Base-by-base conservation (phyloP, 148 eudicot species). In the Chenopodium formosanum region DNA sequence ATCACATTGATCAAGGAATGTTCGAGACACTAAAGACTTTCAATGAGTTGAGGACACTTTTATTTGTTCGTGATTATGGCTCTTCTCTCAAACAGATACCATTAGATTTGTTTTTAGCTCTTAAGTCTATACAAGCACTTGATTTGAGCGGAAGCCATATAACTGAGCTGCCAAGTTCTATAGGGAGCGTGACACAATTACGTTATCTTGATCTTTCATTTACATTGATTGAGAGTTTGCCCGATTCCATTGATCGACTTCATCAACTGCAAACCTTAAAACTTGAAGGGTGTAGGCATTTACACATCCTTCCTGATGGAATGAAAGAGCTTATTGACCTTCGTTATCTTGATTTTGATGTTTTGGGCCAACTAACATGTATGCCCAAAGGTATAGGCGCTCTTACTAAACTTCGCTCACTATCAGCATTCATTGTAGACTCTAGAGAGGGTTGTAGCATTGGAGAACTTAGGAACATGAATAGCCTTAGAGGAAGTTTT, bases 311-410 rank as follows among this genome's bases (percentile, higher is more conserved):
- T 14, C 89, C 87, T 8, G 66, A 75, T 53, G 82, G 70, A 14
- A 53, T 87, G 23, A 80, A 60, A 19, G 62, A 72, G 29, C 81
- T 85, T 17, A 9, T 19, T 4, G 53, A 63, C 13, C 86, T 87
- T 22, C 80, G 86, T 6, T 84, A 85, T 85, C 37, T 87, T 4
- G 82, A 80, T 50, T 78, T 85, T 60, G 82, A 87, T 65, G 67
- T 80, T 34, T 23, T 79, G n/a, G 67, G 82, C 4, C 82, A 83
- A 13, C 63, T 85, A 63, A 78, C 22, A 62, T 77, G 11, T 20
- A 80, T 85, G 84, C 89, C 89, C 2, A 75, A 32, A 50, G 86
- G 78, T 62, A 74, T 87, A 65, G 82, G 89, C 5, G 32, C 37
- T 74, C 76, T 87, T 12, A 67, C 34, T 0, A 32, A 79, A 16